Evolutionary conservation across 768 basidiomycete genomes (phyloP).

Genomic region (Mycena filopes): DNA sequence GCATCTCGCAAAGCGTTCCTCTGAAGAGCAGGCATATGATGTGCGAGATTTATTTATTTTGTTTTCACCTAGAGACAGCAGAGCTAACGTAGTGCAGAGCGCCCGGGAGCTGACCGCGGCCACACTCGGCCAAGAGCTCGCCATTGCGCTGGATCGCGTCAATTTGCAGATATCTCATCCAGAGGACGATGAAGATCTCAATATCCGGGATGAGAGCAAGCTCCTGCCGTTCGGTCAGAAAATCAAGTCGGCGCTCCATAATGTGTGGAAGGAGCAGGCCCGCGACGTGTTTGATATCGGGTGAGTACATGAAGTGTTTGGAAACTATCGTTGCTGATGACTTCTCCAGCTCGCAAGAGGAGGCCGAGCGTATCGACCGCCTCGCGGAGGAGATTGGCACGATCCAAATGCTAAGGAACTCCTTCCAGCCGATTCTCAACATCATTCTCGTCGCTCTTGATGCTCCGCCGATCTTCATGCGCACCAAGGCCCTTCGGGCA

Average conservation of each 20-base stretch:
- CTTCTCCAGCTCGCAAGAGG: slow-evolving; percentile 71
- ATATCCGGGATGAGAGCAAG: slow-evolving; percentile 50
- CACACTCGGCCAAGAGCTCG: slow-evolving; percentile 85
- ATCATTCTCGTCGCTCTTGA: slow-evolving; percentile 84
- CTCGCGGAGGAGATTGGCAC: slow-evolving; percentile 82
- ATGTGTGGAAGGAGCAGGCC: slow-evolving; percentile 77
- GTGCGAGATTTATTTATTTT: slow-evolving; percentile 55
- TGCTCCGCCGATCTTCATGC: slow-evolving; percentile 88
- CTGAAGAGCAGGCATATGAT: slow-evolving; percentile 84
- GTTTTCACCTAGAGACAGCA: neutral
- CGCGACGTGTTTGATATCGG: slow-evolving; percentile 86
- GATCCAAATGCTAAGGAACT: slow-evolving; percentile 77
- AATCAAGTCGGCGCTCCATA: slow-evolving; percentile 71
- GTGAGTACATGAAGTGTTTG: slow-evolving; percentile 60
- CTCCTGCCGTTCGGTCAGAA: slow-evolving; percentile 62
- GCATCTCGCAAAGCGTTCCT: slow-evolving; percentile 76
- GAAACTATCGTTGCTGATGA: too few relatives aligned
- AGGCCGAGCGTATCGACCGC: slow-evolving; percentile 72
- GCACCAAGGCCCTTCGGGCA: slow-evolving; percentile 93
- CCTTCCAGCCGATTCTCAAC: slow-evolving; percentile 86
- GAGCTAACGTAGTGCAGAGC: slow-evolving; percentile 60
- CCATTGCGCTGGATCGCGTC: slow-evolving; percentile 70
- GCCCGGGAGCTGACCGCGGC: slow-evolving; percentile 85
- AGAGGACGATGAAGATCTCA: slow-evolving; percentile 56
- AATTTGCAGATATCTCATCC: slow-evolving; percentile 60